Base-by-base conservation (phyloP, 225 moss, liverwort and hornwort genomes). In the Antitrichia curtipendula region DNA sequence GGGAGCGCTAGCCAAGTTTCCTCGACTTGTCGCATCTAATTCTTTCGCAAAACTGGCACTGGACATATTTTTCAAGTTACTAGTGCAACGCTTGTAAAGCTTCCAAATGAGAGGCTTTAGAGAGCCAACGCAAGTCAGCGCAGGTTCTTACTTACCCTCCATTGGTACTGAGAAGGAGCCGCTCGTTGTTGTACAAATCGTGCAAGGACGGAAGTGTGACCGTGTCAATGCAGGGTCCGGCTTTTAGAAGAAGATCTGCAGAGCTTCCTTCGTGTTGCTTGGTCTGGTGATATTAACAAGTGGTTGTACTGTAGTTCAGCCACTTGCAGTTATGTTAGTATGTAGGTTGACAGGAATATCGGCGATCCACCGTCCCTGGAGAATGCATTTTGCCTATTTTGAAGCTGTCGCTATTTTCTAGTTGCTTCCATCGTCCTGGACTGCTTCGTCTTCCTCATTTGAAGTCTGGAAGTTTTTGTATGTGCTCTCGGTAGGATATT, bases 221-320 rank as follows among this genome's bases (percentile, higher is more conserved):
- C 75, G 21, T 81, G 85, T 90, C 90, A 88, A 90, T 87, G 85
- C 75, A 68, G 75, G 68, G 82, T 86, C 41, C 60, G 61, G 74
- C 41, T 73, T 87, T 80, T 57, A 54, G 85, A 70, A 59, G 84
- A 75, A 60, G 69, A 85, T 88, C 82, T 64, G 82, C 43, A 59
- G 12, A 24, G 34, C 53, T 82, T 60, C 22, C 28, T 61, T 82
- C 82, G 12, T 66, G 74, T 74, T 50, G 40, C 58, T 79, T 29
- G 60, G 52, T 52, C 57, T 79, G 31, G 52, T 73, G 13, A 29
- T 56, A 40, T 31, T 40, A 40, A 40, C 70, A 70, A 81, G 87
- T 53, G 73, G 52, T 41, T 81, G 74, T 82, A 54, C 41, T 24
- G 15, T 43, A 70, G 71, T 71, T 45, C 64, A 54, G 56, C 82